Evolutionary conservation across 2,329 filamentous ascomycete species (phyloP), one percentile per base, ranked within the genome.

Genomic region (Penicillium sp.): DNA sequence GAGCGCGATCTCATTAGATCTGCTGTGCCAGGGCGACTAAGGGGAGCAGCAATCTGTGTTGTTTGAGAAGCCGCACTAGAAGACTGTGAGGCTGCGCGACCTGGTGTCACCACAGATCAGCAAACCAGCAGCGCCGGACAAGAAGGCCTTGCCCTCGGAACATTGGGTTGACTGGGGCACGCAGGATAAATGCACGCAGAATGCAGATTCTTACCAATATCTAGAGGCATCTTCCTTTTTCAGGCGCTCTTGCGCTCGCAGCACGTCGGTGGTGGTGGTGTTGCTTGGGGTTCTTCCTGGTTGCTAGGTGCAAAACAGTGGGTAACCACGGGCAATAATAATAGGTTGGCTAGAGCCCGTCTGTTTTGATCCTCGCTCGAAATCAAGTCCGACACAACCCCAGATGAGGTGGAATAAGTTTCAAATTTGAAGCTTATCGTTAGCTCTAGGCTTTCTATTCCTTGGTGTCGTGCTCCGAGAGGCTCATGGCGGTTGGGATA

Each of bases 1-100:
- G 79, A 80, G 17, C 78, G 77, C 47, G 77, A 74, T 60, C 77
- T 73, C 66, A 76, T 69, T 48, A 76, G 76, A 61, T 80, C 78
- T 29, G 75, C 74, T 29, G 77, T 79, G 21, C 75, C 77, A 26
- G 77, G 77, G 26, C 78, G 77, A 64, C 76, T 79, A 58, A 72
- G 75, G 26, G 76, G 69, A 48, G 71, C 71, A 64, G 70, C 74
- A 62, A 78, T 70, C 51, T 78, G 75, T 41, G 75, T 74, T 49
- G 71, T 69, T 65, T 79, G 77, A 51, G 76, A 77, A 46, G 76
- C 73, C 60, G 69, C 69, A 64, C 73, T 78, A 38, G 75, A 76
- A 44, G 64, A 62, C 67, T 77, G 76, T 48, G 76, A 78, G 58
- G 72, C 71, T 60, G 73, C 75, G 68, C 75, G 74, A 64, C 67